phyloP scores from a whole-genome alignment of 1,284 basidiomycete species.

The Ceratobasidium sp. region DNA sequence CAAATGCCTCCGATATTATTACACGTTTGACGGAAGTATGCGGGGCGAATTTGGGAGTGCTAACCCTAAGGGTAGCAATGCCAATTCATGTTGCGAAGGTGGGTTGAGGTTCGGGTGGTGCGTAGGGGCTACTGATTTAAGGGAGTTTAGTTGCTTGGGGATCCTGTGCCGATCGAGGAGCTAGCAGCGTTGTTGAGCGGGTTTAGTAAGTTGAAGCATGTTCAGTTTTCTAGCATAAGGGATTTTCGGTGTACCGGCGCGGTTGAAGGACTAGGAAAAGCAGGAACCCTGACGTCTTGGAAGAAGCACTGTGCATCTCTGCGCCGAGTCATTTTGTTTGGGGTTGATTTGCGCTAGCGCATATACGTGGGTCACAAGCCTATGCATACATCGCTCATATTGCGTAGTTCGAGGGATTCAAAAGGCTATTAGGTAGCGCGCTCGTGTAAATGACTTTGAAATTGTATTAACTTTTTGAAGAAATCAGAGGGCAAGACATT shows the following conservation, averaged over 20 bases:
- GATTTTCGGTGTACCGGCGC: background rate
- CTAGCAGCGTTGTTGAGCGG: background rate
- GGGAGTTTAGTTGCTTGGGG: too few relatives aligned
- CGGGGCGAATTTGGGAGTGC: background rate
- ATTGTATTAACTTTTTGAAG: too few relatives aligned
- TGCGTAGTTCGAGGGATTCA: too few relatives aligned
- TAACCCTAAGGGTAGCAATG: background rate
- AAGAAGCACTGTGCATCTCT: background rate
- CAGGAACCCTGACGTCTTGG: slow-evolving; percentile 9
- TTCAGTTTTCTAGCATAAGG: background rate
- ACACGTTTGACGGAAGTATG: background rate
- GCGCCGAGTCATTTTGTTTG: background rate
- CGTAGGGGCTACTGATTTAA: background rate
- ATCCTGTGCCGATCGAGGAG: background rate
- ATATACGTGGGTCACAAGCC: too few relatives aligned
- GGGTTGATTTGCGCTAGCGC: background rate
- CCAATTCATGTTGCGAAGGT: background rate
- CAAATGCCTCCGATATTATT: slow-evolving; percentile 4
- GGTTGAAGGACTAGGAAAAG: background rate
- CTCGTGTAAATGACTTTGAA: too few relatives aligned
- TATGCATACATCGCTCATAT: too few relatives aligned
- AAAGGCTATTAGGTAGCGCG: too few relatives aligned
- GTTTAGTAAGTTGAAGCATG: background rate
- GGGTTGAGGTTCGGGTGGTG: too few relatives aligned
- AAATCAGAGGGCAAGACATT: too few relatives aligned